These are phyloP conservation scores for Collybia nuda DNA, from an alignment of 768 basidiomycete genomes.

Conservation along the genomic window DNA sequence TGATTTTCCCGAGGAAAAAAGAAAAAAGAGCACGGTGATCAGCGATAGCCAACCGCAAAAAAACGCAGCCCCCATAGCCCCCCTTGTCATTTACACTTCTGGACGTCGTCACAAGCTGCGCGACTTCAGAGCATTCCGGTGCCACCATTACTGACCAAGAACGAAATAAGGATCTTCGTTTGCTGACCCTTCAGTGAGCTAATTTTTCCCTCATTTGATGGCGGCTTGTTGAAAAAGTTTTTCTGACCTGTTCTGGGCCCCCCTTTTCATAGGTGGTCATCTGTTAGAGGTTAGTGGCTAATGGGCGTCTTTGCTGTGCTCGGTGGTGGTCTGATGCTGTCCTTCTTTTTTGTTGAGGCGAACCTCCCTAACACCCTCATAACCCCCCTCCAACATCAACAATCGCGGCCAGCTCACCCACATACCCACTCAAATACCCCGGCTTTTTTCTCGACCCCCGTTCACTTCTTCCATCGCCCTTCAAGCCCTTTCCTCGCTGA, in stretches of 20 bases:
- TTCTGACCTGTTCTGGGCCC: conserved; percentile 17
- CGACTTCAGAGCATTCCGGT: conserved; percentile 37
- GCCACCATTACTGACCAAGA: conserved; percentile 75
- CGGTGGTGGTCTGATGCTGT: conserved; percentile 17
- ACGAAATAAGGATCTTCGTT: conserved; percentile 79
- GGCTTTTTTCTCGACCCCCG: conserved; percentile 12
- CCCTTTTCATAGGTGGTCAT: conserved; percentile 66
- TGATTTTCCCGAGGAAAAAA: no score
- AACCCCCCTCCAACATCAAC: conserved; percentile 10
- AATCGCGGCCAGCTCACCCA: conserved; percentile 7
- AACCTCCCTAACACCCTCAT: conserved; percentile 70
- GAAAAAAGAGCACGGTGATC: conserved; percentile 11
- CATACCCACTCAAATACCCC: no score
- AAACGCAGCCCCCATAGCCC: conserved; percentile 6
- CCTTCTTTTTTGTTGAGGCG: conserved; percentile 44
- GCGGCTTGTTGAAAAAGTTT: conserved; percentile 5
- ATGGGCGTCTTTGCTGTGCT: conserved; percentile 1
- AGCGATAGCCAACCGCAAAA: conserved; percentile 12
- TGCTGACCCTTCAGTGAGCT: conserved; percentile 75
- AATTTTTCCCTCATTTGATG: conserved; percentile 2
- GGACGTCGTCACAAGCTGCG: conserved; percentile 20
- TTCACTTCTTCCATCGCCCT: conserved; percentile 30
- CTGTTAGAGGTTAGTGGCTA: conserved; percentile 62
- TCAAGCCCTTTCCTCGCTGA: conserved; percentile 65
- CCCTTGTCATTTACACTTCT: conserved; percentile 7